Evolutionary conservation across 2,329 filamentous ascomycete species (phyloP).

Genomic region (Aspergillus aculeatus): DNA sequence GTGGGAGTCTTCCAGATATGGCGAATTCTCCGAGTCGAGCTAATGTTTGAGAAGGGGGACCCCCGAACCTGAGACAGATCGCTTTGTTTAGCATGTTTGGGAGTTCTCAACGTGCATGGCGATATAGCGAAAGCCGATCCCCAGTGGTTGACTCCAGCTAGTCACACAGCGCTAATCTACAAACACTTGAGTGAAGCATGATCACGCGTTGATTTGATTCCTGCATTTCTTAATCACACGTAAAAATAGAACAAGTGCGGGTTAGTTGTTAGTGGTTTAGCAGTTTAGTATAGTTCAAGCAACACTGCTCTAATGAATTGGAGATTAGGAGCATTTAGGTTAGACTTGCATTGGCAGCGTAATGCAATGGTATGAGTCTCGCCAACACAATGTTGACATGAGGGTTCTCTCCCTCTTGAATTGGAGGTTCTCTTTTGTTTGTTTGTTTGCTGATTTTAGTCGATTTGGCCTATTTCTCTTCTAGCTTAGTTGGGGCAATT

Average conservation of each 20-base stretch:
- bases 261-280: not conserved
- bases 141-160: slow-evolving; percentile 2
- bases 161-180: not conserved
- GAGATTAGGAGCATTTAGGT: too few relatives aligned
- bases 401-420: too few relatives aligned
- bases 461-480: too few relatives aligned
- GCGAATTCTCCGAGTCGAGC: slow-evolving; percentile 22
- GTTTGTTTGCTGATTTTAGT: too few relatives aligned
- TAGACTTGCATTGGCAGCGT: too few relatives aligned
- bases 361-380: too few relatives aligned
- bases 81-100: slow-evolving; percentile 8
- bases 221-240: not conserved
- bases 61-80: slow-evolving; percentile 13
- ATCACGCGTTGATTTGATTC: not conserved
- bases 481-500: not conserved
- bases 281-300: not conserved
- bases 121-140: not conserved
- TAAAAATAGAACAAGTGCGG: not conserved
- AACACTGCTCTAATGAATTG: not conserved
- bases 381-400: too few relatives aligned
- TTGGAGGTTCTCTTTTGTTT: too few relatives aligned
- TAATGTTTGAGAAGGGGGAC: slow-evolving; percentile 18
- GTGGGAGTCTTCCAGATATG: slow-evolving; percentile 21
- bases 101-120: not conserved
- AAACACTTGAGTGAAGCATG: slow-evolving; percentile 7